Evolutionary conservation across 2,329 filamentous ascomycete genomes (phyloP).

Genomic region (Immersiporthe knoxdaviesiana): DNA sequence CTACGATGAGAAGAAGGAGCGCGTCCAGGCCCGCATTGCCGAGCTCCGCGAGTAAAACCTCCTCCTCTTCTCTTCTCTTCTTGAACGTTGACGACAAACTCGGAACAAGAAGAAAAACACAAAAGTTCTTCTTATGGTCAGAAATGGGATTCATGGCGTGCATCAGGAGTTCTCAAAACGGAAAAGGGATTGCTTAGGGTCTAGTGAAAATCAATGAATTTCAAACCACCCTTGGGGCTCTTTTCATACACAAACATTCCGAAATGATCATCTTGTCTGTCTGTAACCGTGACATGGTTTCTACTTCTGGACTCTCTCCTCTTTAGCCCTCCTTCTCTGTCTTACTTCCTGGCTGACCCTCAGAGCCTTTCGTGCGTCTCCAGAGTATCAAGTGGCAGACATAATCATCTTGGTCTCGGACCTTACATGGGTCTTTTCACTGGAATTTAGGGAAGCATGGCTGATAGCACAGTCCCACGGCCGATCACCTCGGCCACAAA

Average conservation of each 20-base stretch:
- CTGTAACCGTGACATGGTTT: neutral
- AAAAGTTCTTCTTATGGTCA: conserved; percentile 22
- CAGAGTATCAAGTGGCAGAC: too few relatives aligned
- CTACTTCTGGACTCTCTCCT: neutral
- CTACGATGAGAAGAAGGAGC: conserved; percentile 80
- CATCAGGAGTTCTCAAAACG: conserved; percentile 24
- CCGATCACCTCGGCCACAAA: neutral
- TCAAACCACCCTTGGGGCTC: conserved; percentile 29
- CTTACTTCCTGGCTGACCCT: neutral
- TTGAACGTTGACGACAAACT: conserved; percentile 2
- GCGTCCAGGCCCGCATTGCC: conserved; percentile 90
- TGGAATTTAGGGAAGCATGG: neutral
- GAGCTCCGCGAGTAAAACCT: conserved; percentile 63
- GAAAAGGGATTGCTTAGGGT: conserved; percentile 31
- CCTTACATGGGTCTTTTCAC: neutral
- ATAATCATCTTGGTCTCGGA: neutral
- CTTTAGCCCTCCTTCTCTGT: neutral
- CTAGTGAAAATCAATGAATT: conserved; percentile 29
- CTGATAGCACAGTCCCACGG: neutral
- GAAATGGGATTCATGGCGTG: conserved; percentile 29
- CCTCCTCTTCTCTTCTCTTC: too few relatives aligned
- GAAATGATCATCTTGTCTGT: neutral
- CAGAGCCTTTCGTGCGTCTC: too few relatives aligned
- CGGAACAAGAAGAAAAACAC: conserved; percentile 14
- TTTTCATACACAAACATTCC: neutral